A percentile compares a stretch with the other conserved stretches of the same genome.
These are phyloP conservation scores for Solanum chmielewskii DNA, from an alignment of 257 asterid genomes.

Conservation along the genomic window DNA sequence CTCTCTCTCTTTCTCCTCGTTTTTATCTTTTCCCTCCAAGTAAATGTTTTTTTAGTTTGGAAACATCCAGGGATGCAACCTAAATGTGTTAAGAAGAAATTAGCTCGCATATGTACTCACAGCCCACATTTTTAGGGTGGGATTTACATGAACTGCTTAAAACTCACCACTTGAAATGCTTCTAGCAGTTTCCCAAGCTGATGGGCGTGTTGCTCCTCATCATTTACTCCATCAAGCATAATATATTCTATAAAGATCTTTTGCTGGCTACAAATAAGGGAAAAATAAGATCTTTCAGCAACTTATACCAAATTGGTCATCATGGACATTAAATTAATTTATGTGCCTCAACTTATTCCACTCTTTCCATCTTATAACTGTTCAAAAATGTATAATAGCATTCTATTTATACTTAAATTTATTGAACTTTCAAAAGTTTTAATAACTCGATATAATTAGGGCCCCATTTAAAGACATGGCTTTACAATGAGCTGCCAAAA, in stretches of 20 bases:
- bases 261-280: conserved; percentile 57
- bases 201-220: conserved; percentile 84
- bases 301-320: not conserved
- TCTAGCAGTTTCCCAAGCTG: conserved; percentile 83
- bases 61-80: not conserved
- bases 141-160: not conserved
- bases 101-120: not conserved
- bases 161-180: conserved; percentile 58
- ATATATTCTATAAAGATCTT: conserved; percentile 92
- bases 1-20: not conserved
- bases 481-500: not conserved
- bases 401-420: not conserved
- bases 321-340: not conserved
- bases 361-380: not conserved
- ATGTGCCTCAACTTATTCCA: not conserved
- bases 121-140: not conserved
- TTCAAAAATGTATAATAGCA: not conserved
- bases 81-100: not conserved
- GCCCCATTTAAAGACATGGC: not conserved
- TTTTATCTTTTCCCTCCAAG: not conserved
- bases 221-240: conserved; percentile 93
- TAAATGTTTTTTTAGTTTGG: not conserved
- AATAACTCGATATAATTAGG: not conserved
- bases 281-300: conserved; percentile 19
- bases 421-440: not conserved